Percentiles rank a stretch among this genome's conserved stretches.
These are phyloP conservation scores for Cerioporus squamosus DNA, from an alignment of 1,284 basidiomycete genomes.

Conservation along the genomic window DNA sequence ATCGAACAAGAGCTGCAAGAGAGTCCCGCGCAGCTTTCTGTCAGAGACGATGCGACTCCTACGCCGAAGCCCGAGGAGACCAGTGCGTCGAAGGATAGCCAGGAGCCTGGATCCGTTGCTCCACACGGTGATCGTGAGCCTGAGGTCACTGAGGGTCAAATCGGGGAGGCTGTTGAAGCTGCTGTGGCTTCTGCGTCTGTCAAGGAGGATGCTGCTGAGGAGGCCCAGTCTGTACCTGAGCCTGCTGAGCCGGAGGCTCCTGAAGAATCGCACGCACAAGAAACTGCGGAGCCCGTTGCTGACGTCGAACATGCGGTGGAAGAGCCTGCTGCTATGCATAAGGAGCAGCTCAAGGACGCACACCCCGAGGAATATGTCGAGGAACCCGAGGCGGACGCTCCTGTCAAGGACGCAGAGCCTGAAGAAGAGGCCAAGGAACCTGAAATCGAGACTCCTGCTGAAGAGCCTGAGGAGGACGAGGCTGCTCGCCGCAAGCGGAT, in stretches of 20 bases:
- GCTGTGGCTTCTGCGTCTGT: slow-evolving; percentile 1
- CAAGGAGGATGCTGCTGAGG: slow-evolving; percentile 21
- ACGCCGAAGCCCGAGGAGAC: slow-evolving; percentile 12
- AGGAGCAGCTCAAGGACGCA: slow-evolving; percentile 4
- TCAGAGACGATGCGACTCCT: neutral
- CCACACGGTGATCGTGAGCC: slow-evolving; percentile 26
- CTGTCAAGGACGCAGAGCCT: no score
- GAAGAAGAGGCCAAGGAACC: neutral
- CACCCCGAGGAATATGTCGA: neutral
- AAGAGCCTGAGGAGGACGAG: slow-evolving; percentile 50
- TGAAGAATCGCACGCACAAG: slow-evolving; percentile 1
- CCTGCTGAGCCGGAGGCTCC: neutral
- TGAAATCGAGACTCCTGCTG: slow-evolving; percentile 15
- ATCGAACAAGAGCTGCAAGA: slow-evolving; percentile 24
- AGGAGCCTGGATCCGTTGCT: slow-evolving; percentile 4
- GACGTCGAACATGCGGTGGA: neutral
- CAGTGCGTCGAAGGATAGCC: slow-evolving; percentile 5
- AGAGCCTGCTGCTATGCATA: neutral
- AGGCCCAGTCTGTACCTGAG: neutral
- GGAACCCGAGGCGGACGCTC: no score
- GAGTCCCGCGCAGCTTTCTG: slow-evolving; percentile 24
- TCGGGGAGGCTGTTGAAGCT: slow-evolving; percentile 19
- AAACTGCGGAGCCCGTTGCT: neutral
- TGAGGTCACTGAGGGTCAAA: slow-evolving; percentile 18
- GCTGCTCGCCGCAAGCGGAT: slow-evolving; percentile 56